Evolutionary conservation across 768 basidiomycete genomes (phyloP), one percentile per base, ranked within the genome.

Genomic region (Dictyophora rubrovolvata): DNA sequence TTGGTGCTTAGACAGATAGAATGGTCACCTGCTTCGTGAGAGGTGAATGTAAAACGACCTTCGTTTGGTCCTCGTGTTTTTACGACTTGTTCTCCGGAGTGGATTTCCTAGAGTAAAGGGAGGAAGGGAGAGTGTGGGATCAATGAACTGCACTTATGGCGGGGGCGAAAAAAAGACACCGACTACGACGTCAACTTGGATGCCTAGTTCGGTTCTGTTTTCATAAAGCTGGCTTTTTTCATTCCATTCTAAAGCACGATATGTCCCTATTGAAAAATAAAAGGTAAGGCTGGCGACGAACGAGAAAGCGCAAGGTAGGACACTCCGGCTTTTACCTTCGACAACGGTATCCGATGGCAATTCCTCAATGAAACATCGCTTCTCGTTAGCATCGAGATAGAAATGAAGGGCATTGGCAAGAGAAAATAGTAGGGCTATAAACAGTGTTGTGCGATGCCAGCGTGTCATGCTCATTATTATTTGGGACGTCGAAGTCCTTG

Each of bases 1-100:
- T 95, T 95, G 18, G 91, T 89, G 6, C 90, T 90, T 53, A 98
- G 81, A 69, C 96, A 99, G 68, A 99, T 96, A 55, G 89, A 85
- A 74, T 99, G 96, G 75, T 98, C 96, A 52, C 94, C 94, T 28
- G 94, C 80, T 61, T 94, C 92, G 69, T 96, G 93, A 5, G 95
- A 96, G 23, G 96, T 97, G 68, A 99, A 99, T 0, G 96, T 98
- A 75, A 98, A 98, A 60, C 83, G 83, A 28, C 96, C 89, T 53
- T 95, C 88, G 21, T 85, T 76, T 5, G 93, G 89, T 1, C 96
- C 96, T n/a, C 84, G 83, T 9, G 93, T 93, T 66, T 86, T 87
- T 47, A 91, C 92, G 16, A 97, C 87, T 55, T 77, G 72, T 65
- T 97, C 86, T 1, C 83, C 82, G 1, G 79, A 84, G 37, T 89